Base-by-base conservation (phyloP, 2,329 filamentous ascomycete species). In the Hymenoscyphus infarciens region DNA sequence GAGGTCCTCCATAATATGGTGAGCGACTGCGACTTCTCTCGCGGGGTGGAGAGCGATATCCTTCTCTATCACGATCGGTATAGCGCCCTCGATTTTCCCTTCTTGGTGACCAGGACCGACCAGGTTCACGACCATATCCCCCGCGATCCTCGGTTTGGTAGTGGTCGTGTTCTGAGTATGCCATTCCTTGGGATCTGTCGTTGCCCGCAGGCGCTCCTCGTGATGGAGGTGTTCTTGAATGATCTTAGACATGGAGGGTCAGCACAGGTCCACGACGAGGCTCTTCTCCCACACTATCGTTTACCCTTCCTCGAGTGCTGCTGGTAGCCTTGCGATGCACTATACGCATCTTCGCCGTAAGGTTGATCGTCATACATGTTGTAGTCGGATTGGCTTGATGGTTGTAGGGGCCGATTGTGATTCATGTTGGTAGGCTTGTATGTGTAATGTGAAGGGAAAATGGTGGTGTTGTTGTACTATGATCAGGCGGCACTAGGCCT, bases 281-380 rank as follows among this genome's bases (percentile, higher is more conserved):
- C 63, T 69, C 68, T 63, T 64, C 61, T 45, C 69, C 66, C 63
- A 70, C 63, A 68, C 71, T 68, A 67, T 72, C 72, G 71, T 72
- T 75, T 75, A 75, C 73, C 73, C 69, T 74, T 70, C 73, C 72
- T 64, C 65, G 67, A 67, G 61, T 68, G 69, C 31, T 68, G 69
- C 27, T 72, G 64, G 64, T 72, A 71, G 59, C 69, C 68, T 64
- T 73, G 67, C 56, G 66, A 60, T 57, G 65, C 67, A 59, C 62
- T 61, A 61, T 66, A 62, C 56, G 66, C 58, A 33, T 70, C 68
- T 45, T 64, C 67, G 38, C 61, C 57, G 62, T 70, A 67, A 35
- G 70, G 63, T 54, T 78, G 72, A 60, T 80, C 75, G 70, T 81
- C 78, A 72, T 77, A 76, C 80, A 83, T 82, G 64, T 69, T 71